A percentile compares a stretch with the other conserved stretches of the same genome.
phyloP scores from a whole-genome alignment of 805 yeast genomes.

The Starmerella floris region DNA sequence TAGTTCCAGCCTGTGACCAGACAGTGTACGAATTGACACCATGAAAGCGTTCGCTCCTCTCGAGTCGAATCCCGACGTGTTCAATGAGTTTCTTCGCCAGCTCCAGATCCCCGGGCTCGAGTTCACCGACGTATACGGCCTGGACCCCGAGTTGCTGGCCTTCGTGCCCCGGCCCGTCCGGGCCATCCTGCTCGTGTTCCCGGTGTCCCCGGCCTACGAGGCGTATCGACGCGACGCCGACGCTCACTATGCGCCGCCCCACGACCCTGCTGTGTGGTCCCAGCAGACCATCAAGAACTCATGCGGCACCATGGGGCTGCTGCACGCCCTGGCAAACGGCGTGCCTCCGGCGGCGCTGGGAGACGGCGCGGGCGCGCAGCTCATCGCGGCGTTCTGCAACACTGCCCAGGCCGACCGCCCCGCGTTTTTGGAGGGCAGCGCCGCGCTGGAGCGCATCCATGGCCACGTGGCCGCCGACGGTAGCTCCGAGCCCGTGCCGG shows the following conservation, averaged over 20 bases:
- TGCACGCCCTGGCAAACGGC: slow-evolving; percentile 44
- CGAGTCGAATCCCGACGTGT: slow-evolving; percentile 81
- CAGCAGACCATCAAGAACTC: slow-evolving; percentile 77
- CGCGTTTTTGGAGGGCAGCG: slow-evolving; percentile 33
- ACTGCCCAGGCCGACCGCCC: slow-evolving; percentile 29
- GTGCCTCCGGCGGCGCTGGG: slow-evolving; percentile 23
- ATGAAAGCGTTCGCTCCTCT: slow-evolving; percentile 39
- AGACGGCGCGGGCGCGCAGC: slow-evolving; percentile 21
- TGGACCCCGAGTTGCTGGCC: slow-evolving; percentile 71
- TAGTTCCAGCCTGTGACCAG: no score
- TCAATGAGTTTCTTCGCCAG: slow-evolving; percentile 50
- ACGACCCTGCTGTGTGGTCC: slow-evolving; percentile 48
- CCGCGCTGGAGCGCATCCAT: slow-evolving; percentile 32
- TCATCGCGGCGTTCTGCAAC: slow-evolving; percentile 22
- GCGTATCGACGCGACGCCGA: slow-evolving; percentile 35
- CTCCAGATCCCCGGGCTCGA: slow-evolving; percentile 53
- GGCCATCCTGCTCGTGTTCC: slow-evolving; percentile 70
- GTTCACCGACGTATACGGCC: slow-evolving; percentile 71
- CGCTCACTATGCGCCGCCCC: slow-evolving; percentile 17
- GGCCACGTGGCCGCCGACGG: slow-evolving; percentile 28
- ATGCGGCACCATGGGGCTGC: slow-evolving; percentile 81
- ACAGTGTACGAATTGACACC: no score
- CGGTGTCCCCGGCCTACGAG: slow-evolving; percentile 55
- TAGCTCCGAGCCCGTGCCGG: slow-evolving; percentile 30
- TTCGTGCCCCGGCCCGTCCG: slow-evolving; percentile 71